Base-by-base conservation (phyloP, 768 basidiomycete genomes). In the Pholiota microspora region DNA sequence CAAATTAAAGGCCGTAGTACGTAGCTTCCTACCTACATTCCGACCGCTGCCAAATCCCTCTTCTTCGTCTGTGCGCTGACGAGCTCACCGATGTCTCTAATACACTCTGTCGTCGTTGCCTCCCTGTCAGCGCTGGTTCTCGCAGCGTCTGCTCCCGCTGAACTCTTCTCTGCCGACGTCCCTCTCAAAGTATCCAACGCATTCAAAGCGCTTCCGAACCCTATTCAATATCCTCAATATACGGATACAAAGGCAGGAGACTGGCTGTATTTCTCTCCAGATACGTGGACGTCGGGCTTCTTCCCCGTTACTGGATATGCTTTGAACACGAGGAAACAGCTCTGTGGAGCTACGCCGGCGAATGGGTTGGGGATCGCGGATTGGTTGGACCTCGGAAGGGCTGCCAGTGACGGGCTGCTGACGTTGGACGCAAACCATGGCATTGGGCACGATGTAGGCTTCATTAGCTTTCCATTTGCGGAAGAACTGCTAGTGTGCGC, bases 211-310 rank as follows among this genome's bases (percentile, higher is more conserved):
- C 66, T 75, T 13, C 71, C 77, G 23, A 60, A 67, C n/a, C 74
- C 81, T 2, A 64, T 77, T 27, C 59, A 72, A 49, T 83, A 84
- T 64, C 86, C 87, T 0, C 81, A 86, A 57, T 86, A 80, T 58
- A 89, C 87, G 3, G 75, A 78, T 53, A 57, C 64, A 3, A 48
- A 56, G 21, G 62, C 57, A 0, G 85, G 85, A 0, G 61, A 66
- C 2, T 88, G 85, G 86, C 65, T 71, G 5, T 77, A 71, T 58
- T 82, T 84, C 67, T 42, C 54, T 4, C 76, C 84, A 0, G 75
- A 85, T 58, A 79, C 78, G 2, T 88, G 86, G 85, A 85, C 85
- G 0, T 79, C 83, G 1, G 85, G 84, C 0, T 88, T 88, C 73
- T 83, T 88, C 65, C 84, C 85, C 1, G 74, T 75, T 8, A 79